These are phyloP conservation scores for Paradendryphiella salina DNA, from an alignment of 2,329 filamentous ascomycete genomes.

Conservation along the genomic window DNA sequence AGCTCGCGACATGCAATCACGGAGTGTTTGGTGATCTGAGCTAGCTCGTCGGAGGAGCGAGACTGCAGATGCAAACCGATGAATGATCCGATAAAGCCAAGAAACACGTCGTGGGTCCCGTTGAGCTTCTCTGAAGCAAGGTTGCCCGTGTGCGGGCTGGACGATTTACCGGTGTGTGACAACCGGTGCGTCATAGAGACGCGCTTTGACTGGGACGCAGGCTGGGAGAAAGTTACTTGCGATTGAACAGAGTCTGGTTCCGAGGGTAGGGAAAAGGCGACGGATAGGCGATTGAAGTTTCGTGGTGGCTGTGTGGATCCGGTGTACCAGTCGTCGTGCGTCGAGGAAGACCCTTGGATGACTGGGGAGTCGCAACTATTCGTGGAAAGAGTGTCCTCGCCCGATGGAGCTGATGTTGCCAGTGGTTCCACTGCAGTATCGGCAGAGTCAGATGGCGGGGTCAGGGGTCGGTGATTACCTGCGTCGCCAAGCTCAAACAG, in stretches of 20 bases:
- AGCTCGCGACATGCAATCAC: conserved; percentile 79
- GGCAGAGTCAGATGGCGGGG: conserved; percentile 45
- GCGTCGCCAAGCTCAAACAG: conserved; percentile 39
- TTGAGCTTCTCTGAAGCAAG: conserved; percentile 83
- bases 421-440: conserved; percentile 38
- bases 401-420: conserved; percentile 29
- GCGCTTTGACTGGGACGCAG: conserved; percentile 49
- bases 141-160: conserved; percentile 65
- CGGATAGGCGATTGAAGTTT: conserved; percentile 37
- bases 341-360: conserved; percentile 41
- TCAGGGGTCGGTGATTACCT: conserved; percentile 42
- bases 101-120: conserved; percentile 79
- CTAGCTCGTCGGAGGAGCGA: conserved; percentile 82
- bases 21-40: conserved; percentile 79
- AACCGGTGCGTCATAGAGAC: conserved; percentile 69
- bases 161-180: conserved; percentile 71
- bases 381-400: conserved; percentile 49
- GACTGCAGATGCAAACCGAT: conserved; percentile 92
- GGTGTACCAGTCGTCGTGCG: conserved; percentile 33
- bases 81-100: conserved; percentile 89
- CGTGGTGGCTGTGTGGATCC: conserved; percentile 37
- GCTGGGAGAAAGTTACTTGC: conserved; percentile 30
- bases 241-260: conserved; percentile 42
- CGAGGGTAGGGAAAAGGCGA: conserved; percentile 47
- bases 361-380: conserved; percentile 44